Base-by-base conservation (phyloP, 1,139 yeast genomes). In the Citeromyces hawaiiensis region DNA sequence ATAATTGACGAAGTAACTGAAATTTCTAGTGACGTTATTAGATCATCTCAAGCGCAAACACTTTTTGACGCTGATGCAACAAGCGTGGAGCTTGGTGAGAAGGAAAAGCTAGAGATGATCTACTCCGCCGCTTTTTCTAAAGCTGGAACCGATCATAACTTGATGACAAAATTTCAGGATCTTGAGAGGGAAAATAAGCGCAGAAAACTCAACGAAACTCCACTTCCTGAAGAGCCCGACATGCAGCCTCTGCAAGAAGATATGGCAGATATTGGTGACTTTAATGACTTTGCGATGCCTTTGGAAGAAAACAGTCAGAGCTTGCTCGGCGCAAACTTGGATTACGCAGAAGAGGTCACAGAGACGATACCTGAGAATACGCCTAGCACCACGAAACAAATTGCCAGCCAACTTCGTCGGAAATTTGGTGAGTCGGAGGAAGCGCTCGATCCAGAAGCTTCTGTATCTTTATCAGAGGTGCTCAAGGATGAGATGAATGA, bases 331-430 rank as follows among this genome's bases (percentile, higher is more conserved):
- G 35, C 23, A 4, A 15, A 36, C 5, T 16, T 30, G n/a, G 37
- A 16, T 14, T 5, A 14, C 25, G 27, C 17, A 11, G 37, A 31
- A 32, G 36, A 27, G 16, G n/a, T 33, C 23, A 16, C 25, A 9
- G 27, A 23, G 14, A 40, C 37, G 19, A 37, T 38, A 33, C 38
- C 42, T 21, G 48, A 43, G 4, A 44, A 42, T 10, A 18, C 17
- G 4, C 36, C 19, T 1, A 63, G 66, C 47, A 61, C 76, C 3
- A 76, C 87, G 0, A 59, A 64, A 4, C 70, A 73, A 46, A 66
- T 82, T 36, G 85, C 86, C 0, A 56, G 56, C 8, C 66, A 68
- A 14, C 56, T 80, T 36, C 63, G 76, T 45, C 52, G 54, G 2
- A 51, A 61, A 21, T 60, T 70, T 38, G 48, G 47, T 2, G 53